Evolutionary conservation across 176 grass and related monocot species (phyloP), one percentile per base, ranked within the genome.

Genomic region (Tuctoria greenei): DNA sequence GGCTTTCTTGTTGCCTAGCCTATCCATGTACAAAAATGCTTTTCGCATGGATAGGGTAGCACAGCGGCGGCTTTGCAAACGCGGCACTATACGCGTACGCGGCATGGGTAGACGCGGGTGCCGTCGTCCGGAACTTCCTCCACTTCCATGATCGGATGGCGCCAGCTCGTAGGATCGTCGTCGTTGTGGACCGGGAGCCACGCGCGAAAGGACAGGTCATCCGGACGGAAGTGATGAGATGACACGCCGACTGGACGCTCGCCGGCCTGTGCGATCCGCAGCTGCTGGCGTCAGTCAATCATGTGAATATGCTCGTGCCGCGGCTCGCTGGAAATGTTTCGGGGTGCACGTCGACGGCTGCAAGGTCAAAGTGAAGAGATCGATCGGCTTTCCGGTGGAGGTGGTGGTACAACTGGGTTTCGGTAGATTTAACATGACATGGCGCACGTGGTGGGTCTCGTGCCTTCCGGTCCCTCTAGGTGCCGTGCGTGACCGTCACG

Each of bases 251-350:
- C 47, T 41, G 58, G 46, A 31, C 31, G 31, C 31, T 31, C 31
- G 31, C 31, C 54, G 37, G 23, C 6, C 41, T 24, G 79, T 74
- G 79, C 70, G 61, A 74, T 74, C 70, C 56, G 49, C 47, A 7
- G n/a, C 38, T n/a, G 51, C 8, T 17, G 63, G 27, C 60, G 81
- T 68, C 51, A 71, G 50, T 20, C 55, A 27, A 7, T 58, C 71
- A 67, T 65, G 58, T 15, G 46, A n/a, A n/a, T n/a, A 4, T 4
- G 69, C 45, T 64, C 51, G 21, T 58, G 49, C 46, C 50, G 61
- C 31, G 12, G 2, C 23, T 58, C 55, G 21, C 21, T 58, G 55
- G 23, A 58, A 58, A 26, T 58, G 23, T 13, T 10, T 58, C 55
- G 55, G 21, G 21, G 24, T 26, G 55, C 55, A 11, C 23, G 23